These are phyloP conservation scores for Parietaria judaica DNA, from an alignment of 306 rosid genomes.

Conservation along the genomic window DNA sequence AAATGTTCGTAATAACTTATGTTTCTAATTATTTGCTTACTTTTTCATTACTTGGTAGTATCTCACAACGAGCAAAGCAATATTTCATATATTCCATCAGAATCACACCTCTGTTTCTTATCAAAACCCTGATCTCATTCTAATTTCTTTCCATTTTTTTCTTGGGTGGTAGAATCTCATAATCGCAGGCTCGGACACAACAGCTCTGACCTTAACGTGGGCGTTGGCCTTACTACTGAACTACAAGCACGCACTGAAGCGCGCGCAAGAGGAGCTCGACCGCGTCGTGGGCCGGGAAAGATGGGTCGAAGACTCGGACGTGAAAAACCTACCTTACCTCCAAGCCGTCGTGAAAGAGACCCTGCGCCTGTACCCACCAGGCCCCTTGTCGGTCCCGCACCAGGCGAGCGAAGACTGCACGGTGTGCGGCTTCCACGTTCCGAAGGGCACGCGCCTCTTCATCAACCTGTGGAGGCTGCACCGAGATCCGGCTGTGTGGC, in stretches of 20 bases:
- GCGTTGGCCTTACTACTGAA: slow-evolving; percentile 30
- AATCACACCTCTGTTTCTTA: slow-evolving; percentile 1
- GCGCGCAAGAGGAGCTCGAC: slow-evolving; percentile 45
- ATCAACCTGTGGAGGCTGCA: slow-evolving; percentile 54
- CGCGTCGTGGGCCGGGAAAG: slow-evolving; percentile 30
- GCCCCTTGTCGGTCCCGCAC: slow-evolving; percentile 42
- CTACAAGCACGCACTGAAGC: slow-evolving; percentile 27
- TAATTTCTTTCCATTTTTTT: too few species aligned
- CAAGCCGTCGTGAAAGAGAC: slow-evolving; percentile 53
- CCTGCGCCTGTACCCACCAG: slow-evolving; percentile 43
- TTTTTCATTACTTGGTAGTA: too few species aligned
- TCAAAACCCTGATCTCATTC: too few species aligned
- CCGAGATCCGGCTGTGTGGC: slow-evolving; percentile 45
- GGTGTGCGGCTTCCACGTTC: slow-evolving; percentile 25
- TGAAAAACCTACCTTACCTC: slow-evolving; percentile 30
- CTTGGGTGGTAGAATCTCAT: slow-evolving; percentile 31
- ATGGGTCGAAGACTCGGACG: slow-evolving; percentile 33
- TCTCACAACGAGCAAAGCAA: too few species aligned
- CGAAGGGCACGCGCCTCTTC: slow-evolving; percentile 40
- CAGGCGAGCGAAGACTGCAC: slow-evolving; percentile 42
- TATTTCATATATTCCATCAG: too few species aligned
- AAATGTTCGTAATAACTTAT: too few species aligned
- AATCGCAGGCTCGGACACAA: slow-evolving; percentile 46
- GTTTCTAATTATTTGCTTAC: too few species aligned
- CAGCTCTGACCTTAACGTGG: slow-evolving; percentile 48